Base-by-base conservation (phyloP, 148 eudicot species). In the Rhododendron williamsianum region DNA sequence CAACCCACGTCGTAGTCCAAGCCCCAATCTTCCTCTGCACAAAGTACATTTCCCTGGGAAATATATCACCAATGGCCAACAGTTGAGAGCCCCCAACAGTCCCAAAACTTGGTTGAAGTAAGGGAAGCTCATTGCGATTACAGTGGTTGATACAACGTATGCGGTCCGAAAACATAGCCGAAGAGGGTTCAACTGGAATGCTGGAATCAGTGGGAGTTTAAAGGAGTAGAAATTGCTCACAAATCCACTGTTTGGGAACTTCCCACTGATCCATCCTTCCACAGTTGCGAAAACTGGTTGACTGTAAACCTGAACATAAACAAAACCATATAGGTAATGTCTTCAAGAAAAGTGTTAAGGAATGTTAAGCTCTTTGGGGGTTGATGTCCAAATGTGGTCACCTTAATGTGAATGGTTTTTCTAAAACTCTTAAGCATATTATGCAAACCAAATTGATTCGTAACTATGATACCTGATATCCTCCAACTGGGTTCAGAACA, bases 101-200 rank as follows among this genome's bases (percentile, higher is more conserved):
- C 93, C 93, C 84, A 92, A 49, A 9, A 91, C 89, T 81, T 91
- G 88, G 76, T 92, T 91, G 88, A 91, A 91, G 6, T 87, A 90
- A 21, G 93, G 91, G 23, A 91, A 91, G 21, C 83, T 23, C 76
- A 88, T 87, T 6, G 91, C 93, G 2, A 88, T 82, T 30, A 73
- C 74, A 18, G 90, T 86, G 6, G 94, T 89, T 8, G 88, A 87
- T 2, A 82, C 89, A 33, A 92, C 6, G 43, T 38, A 38, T 38
- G 0, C 6, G 0, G 6, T 38, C 43, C 43, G 43, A 38, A 38
- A 38, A 38, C 43, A 38, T 38, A 38, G 43, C 43, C 43, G 43
- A 38, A 38, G 43, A 38, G 43, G 43, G 43, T 38, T 38, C 43
- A 38, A 6, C 43, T 38, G 43, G 41, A 38, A 4, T 38, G 41